Conservation (phyloP, 176 grass and related monocot species). For the Triticum monococcum region DNA sequence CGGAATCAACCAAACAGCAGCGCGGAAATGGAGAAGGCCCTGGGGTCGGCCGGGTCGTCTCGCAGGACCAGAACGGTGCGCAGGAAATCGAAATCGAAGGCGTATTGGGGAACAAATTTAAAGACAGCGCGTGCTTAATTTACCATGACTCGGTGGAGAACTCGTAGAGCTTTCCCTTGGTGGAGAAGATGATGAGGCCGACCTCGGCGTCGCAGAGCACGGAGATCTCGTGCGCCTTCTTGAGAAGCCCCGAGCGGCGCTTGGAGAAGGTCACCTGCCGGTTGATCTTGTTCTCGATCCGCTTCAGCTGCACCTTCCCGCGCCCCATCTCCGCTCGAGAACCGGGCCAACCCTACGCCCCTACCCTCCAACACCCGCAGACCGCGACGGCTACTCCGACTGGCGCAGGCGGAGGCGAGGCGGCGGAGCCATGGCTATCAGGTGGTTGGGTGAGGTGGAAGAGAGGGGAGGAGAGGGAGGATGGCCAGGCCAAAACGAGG, state of each 20-base stretch:
- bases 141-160: constrained; percentile 72
- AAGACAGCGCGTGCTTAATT: constrained; percentile 3
- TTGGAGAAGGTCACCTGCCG: constrained; percentile 94
- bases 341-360: background rate
- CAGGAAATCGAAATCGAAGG: background rate
- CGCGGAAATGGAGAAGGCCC: background rate
- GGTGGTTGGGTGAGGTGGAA: background rate
- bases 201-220: constrained; percentile 96
- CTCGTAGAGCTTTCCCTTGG: constrained; percentile 91
- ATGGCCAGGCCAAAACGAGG: background rate
- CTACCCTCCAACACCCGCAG: background rate
- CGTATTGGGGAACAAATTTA: background rate
- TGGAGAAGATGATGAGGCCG: constrained; percentile 88
- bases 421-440: background rate
- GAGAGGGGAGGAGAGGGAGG: background rate
- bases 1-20: background rate
- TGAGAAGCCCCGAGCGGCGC: constrained; percentile 73
- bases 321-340: constrained; percentile 51
- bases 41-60: background rate
- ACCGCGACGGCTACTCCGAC: background rate
- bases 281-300: constrained; percentile 99
- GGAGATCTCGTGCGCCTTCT: constrained; percentile 96
- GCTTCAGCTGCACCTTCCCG: constrained; percentile 92
- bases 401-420: background rate
- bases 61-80: background rate